Evolutionary conservation across 257 asterid genomes (phyloP), one percentile per base, ranked within the genome.

Genomic region (Gentiana straminea): DNA sequence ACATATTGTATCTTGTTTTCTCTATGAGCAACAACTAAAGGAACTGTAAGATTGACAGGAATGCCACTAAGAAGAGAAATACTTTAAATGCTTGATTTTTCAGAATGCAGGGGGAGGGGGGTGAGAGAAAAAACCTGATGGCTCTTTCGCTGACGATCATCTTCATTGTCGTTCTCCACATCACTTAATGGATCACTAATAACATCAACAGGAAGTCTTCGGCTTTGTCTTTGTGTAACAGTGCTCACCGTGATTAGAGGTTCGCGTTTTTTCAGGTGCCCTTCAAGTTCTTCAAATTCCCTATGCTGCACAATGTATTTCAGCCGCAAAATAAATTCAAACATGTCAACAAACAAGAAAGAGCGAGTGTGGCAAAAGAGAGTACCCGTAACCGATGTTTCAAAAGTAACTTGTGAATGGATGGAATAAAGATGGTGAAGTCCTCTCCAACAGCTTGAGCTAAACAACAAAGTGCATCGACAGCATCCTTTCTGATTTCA

Each of bases 391-490:
- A 66, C 41, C 84, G 86, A 81, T 92, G 85, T 75, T 83, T 92
- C 75, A 73, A 63, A 78, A 92, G 72, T 74, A 88, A 88, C 79
- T 92, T 92, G 71, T 78, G 94, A 68, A 88, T 83, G 59, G 98
- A 88, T 43, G 88, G 94, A 72, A 83, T 78, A 75, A 92, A 92
- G 66, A 92, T 87, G 54, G 94, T 64, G 74, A 92, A 92, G 71
- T 88, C 95, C 70, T 88, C 98, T 64, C 98, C 98, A 70, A 87
- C 93, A 69, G 97, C 82, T 71, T 87, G 90, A 75, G 97, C 98
- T 50, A 92, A 80, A 72, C 97, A 85, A 61, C 95, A 85, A 44
- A 92, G 84, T 67, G 98, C 97, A 67, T 92, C 98, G 45, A 88
- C 86, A 39, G 94, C 84, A 66, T 92, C 98, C 74, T 73, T 92